Base-by-base conservation (phyloP, 768 basidiomycete species). In the Suillus subalutaceus region DNA sequence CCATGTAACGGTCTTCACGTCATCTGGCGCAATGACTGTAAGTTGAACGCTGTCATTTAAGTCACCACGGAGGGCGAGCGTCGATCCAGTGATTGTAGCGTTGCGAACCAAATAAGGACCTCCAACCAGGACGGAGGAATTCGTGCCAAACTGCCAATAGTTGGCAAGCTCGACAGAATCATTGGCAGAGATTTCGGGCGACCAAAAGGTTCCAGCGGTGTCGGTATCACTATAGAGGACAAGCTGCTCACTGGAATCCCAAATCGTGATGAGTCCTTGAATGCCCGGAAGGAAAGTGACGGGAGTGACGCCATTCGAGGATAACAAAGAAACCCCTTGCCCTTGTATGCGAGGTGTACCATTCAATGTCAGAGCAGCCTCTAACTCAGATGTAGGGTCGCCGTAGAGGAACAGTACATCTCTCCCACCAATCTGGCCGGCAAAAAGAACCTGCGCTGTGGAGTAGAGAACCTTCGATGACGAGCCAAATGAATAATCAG, bases 131-230 rank as follows among this genome's bases (percentile, higher is more conserved):
- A 91, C 80, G 13, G 89, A 86, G 4, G 82, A 74, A 70, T 93
- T 93, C 30, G 90, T 88, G 35, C 93, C 92, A 61, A 92, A 78
- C 62, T 86, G 82, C 89, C 90, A 94, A 81, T 82, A 93, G 69
- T 85, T 86, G 50, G 79, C 79, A 64, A 89, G 81, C 15, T 83
- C 79, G 37, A 82, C 77, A 4, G 72, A 75, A 23, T 66, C 50
- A 7, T 72, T 68, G 0, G 78, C 77, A 6, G 88, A 75, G 52
- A 94, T 80, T 20, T 85, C 82, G 2, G 94, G 94, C 6, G 89
- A 82, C 88, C 90, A 95, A 80, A 93, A 92, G 0, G 88, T 89
- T 38, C 83, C 85, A 3, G 89, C 88, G 0, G 90, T 90, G 16
- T 72, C 78, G 0, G 87, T 82, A 71, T 94, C 92, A 8, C 86